A percentile compares a stretch with the other conserved stretches of the same genome.
These are phyloP conservation scores for Coniochaeta ligniaria DNA, from an alignment of 2,329 filamentous ascomycete genomes.

Conservation along the genomic window DNA sequence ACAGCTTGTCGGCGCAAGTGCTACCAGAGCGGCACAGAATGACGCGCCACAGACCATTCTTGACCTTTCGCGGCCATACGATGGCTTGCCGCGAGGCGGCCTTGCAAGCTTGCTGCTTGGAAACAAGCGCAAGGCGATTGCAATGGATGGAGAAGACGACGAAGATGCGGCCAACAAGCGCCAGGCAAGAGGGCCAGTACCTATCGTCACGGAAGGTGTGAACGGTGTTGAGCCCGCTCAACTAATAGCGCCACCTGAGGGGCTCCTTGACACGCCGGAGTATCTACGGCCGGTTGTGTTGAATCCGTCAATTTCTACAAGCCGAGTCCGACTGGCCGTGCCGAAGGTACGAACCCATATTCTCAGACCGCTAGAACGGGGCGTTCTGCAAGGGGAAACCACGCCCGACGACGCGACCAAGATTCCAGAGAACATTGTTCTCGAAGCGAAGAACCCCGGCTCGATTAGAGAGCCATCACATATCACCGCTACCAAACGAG, in stretches of 20 bases:
- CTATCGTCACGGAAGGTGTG: slow-evolving; percentile 68
- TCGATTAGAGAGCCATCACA: slow-evolving; percentile 75
- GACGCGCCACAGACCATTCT: slow-evolving; percentile 76
- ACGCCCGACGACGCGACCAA: slow-evolving; percentile 55
- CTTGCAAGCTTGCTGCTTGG: slow-evolving; percentile 80
- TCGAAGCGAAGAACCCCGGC: slow-evolving; percentile 83
- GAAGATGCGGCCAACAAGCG: slow-evolving; percentile 45
- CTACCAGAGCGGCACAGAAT: slow-evolving; percentile 53
- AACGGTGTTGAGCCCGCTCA: slow-evolving; percentile 73
- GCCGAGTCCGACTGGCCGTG: slow-evolving; percentile 79
- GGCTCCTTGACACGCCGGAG: slow-evolving; percentile 65
- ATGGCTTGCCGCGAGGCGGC: slow-evolving; percentile 85
- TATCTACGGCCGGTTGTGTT: slow-evolving; percentile 82
- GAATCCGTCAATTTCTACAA: slow-evolving; percentile 73
- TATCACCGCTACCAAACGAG: slow-evolving; percentile 74
- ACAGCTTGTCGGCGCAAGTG: slow-evolving; percentile 72
- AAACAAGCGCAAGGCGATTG: slow-evolving; percentile 80
- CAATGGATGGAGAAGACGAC: slow-evolving; percentile 69
- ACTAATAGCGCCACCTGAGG: slow-evolving; percentile 50
- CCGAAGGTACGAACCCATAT: slow-evolving; percentile 82
- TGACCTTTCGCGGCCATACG: slow-evolving; percentile 88
- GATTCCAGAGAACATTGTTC: slow-evolving; percentile 61
- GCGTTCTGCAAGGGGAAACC: slow-evolving; percentile 44
- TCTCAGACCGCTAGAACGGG: slow-evolving; percentile 69
- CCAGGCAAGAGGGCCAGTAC: slow-evolving; percentile 59